Conservation (phyloP, 2,329 filamentous ascomycete genomes). For the Phoma sp. region DNA sequence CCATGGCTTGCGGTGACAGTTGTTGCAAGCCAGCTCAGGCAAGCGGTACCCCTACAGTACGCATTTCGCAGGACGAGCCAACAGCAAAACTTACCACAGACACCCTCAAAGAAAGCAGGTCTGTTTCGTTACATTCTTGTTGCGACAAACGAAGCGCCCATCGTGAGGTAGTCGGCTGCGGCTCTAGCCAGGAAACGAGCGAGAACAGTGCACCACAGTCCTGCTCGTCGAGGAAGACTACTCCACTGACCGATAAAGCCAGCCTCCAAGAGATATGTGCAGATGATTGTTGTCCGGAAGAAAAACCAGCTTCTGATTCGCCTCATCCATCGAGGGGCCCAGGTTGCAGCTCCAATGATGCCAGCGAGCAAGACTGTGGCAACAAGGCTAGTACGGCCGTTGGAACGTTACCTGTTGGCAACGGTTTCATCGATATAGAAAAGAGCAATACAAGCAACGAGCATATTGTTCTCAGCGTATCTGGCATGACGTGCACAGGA, state of each 20-base stretch:
- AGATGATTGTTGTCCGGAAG: background rate
- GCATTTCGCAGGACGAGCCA: background rate
- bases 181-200: background rate
- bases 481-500: conserved; percentile 76
- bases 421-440: conserved; percentile 26
- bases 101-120: too few relatives aligned
- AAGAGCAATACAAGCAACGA: conserved; percentile 48
- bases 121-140: too few relatives aligned
- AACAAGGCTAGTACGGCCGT: too few relatives aligned
- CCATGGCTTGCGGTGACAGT: conserved; percentile 1
- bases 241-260: background rate
- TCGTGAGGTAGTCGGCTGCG: background rate
- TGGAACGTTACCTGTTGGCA: background rate
- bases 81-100: too few relatives aligned
- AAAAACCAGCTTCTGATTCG: background rate
- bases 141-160: too few relatives aligned
- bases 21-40: background rate
- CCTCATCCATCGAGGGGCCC: too few relatives aligned
- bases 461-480: conserved; percentile 66
- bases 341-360: too few relatives aligned
- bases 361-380: too few relatives aligned
- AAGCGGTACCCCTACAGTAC: background rate
- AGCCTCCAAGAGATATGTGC: background rate
- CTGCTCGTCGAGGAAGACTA: background rate
- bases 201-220: background rate